Evolutionary conservation across 2,329 filamentous ascomycete species (phyloP), one percentile per base, ranked within the genome.

Genomic region (Alternaria alternata): DNA sequence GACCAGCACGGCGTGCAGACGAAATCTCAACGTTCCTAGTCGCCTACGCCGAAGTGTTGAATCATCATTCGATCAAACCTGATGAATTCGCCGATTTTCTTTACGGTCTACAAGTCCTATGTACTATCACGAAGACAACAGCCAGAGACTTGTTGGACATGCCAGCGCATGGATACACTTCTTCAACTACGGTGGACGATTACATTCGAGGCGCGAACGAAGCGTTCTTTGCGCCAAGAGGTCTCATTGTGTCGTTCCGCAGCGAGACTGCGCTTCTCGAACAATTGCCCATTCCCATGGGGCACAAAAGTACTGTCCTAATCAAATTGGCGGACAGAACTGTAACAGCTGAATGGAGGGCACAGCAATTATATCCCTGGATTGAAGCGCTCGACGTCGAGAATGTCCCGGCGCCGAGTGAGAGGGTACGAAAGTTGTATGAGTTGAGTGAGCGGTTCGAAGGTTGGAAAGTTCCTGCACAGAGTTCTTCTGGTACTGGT

Each of bases 61-160:
- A 73, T 36, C 54, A 66, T 1, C 75, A 75, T 61, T 71, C 69
- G 11, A 71, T 78, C 12, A 62, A 63, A 5, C 69, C 70, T 9
- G 66, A 67, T 2, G 69, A 76, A 24, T 78, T 78, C 53, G 57
- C 68, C 9, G 72, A 72, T 12, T 78, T 78, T 54, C 49, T 78
- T 8, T 71, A 77, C 32, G 75, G 75, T 7, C 61, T 78, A 5
- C 77, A 77, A 41, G 64, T 68, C 22, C 59, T 78, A 8, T 72
- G 69, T 44, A 46, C 53, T 18, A 65, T 65, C 5, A 63, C 66
- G 3, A 56, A 59, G 12, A 61, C 59, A 3, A 56, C 63, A 5
- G 32, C 55, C 11, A 22, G 16, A 1, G 58, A 68, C 22, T 52
- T 73, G 18, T 24, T 68, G 5, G 12, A 39, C 3, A 34, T 22